These are phyloP conservation scores for Lentinula detonsa DNA, from an alignment of 768 basidiomycete species.

Conservation along the genomic window DNA sequence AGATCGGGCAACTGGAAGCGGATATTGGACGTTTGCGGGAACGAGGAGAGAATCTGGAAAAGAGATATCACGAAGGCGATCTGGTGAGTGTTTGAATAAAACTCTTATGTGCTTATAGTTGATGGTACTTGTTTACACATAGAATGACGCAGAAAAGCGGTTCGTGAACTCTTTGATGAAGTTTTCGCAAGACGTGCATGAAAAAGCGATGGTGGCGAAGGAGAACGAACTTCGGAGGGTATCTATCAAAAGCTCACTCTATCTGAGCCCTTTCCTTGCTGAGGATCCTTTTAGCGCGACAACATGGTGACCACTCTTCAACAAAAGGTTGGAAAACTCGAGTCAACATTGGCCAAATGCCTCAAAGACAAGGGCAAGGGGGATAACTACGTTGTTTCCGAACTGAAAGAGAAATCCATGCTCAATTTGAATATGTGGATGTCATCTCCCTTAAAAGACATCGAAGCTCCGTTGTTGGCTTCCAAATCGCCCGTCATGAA, in stretches of 20 bases:
- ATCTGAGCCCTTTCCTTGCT: neutral
- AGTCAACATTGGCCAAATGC: conserved; percentile 1
- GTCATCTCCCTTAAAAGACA: neutral
- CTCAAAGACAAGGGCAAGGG: conserved; percentile 2
- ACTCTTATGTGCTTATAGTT: neutral
- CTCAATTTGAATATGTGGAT: conserved; percentile 5
- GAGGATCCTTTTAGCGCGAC: neutral
- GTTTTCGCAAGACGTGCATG: conserved; percentile 40
- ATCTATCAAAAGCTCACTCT: neutral
- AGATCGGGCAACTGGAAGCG: conserved; percentile 1
- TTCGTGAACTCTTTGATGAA: conserved; percentile 40
- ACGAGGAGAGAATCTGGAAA: conserved; percentile 21
- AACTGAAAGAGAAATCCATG: neutral
- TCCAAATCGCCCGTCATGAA: neutral
- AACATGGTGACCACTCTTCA: conserved; percentile 1
- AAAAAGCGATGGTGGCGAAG: conserved; percentile 47
- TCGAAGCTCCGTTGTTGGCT: neutral
- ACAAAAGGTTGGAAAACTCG: conserved; percentile 1
- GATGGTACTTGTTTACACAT: neutral
- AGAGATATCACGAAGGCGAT: conserved; percentile 38
- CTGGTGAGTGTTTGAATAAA: conserved; percentile 29
- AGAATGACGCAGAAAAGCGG: conserved; percentile 30
- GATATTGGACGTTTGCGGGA: conserved; percentile 8
- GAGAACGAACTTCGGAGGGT: conserved; percentile 41
- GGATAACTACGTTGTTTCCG: neutral